Base-by-base conservation (phyloP, 2,329 filamentous ascomycete species). In the Xylariaceae sp. region DNA sequence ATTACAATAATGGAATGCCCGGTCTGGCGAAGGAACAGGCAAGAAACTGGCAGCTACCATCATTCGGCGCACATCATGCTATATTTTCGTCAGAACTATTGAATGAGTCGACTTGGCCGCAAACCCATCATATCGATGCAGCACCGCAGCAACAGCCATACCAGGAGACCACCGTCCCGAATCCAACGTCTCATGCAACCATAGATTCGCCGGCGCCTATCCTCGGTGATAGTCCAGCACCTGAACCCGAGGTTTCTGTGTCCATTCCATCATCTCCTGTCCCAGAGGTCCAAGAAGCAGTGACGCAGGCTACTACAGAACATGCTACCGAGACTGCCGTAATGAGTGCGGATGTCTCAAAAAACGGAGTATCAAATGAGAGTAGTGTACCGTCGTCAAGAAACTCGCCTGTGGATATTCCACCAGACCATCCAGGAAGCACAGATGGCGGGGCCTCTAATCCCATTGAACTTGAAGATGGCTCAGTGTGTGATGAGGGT, bases 1-100 rank as follows among this genome's bases (percentile, higher is more conserved):
- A 40, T 12, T 47, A 57, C 32, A 26, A 56, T 30, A 19, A 54
- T 22, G 53, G 47, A 43, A 56, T 52, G 44, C 32, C 49, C 12
- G 43, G 51, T 13, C 47, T 61, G 10, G 12, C 55, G 9, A 46
- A 49, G 22, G 57, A 44, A 15, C 55, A 57, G 26, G 18, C 47
- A 16, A 46, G 49, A 18, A 49, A 22, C 36, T 57, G 54, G 54
- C 9, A 10, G 8, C 13, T 29, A 13, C 41, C 37, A 4, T 48
- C 39, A n/a, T 21, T 41, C 7, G 45, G 48, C 2, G 21, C 21
- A 4, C n/a, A 53, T 22, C 40, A 50, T n/a, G n/a, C 10, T 26
- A 50, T 47, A 7, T 37, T 47, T 8, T 21, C 41, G 15, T 36
- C 55, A 2, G 41, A 29, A 9, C 19, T 22, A 21, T 29, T 48